Evolutionary conservation across 2,329 filamentous ascomycete species (phyloP), one percentile per base, ranked within the genome.

Genomic region (Xylariaceae sp.): DNA sequence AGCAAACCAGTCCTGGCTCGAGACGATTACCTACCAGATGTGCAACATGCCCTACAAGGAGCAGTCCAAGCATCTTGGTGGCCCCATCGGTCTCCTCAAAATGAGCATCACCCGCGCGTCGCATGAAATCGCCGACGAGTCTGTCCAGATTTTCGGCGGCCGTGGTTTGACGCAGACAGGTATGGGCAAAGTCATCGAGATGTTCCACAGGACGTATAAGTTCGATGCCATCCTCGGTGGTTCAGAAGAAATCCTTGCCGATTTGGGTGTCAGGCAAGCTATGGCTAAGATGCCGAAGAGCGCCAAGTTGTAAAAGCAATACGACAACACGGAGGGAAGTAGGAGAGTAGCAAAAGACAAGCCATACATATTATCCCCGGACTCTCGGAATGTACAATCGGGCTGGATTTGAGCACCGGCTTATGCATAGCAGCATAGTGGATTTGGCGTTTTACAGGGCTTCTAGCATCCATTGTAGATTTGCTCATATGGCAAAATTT

Each of bases 11-110:
- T 82, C 89, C 17, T 95, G 89, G 89, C 81, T 94, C 45, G 90
- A 95, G 70, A 83, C 82, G 40, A 85, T 94, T 65, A 90, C 89
- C 17, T 90, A 90, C 75, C 90, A 95, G 68, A 95, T 95, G 90
- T 87, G 81, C 74, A 78, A 90, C 69, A 90, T 95, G 88, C 81
- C 81, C 33, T 94, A 95, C 71, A 78, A 80, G 48, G 74, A 93
- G 67, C 90, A 95, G 69, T 77, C 87, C 19, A 83, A 83, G 65
- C 79, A 87, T 62, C 80, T 95, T 1, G 88, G 87, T 48, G 90
- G 90, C 0, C 89, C 90, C 28, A 91, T 95, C 58, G 90, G 85
- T 9, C 77, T 95, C 18, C 80, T 95, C 53, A 96, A 96, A 74
- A 88, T 87, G 70, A 88, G 84, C 70, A 75, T 79, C 43, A 95